Evolutionary conservation across 1,284 basidiomycete species (phyloP).

Genomic region (Papiliotrema fonsecae): DNA sequence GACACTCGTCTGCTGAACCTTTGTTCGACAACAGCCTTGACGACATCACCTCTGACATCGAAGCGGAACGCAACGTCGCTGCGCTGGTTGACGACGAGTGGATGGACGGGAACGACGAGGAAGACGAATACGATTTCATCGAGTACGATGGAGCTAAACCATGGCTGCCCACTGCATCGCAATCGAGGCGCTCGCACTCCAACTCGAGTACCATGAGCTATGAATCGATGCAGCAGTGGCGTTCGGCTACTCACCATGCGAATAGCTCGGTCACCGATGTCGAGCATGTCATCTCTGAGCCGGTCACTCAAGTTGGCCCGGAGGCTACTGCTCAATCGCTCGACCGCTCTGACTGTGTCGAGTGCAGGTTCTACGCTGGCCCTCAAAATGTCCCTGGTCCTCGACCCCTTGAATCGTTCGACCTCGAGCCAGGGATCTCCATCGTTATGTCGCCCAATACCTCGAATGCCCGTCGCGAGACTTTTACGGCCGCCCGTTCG

Average conservation of each 20-base stretch:
- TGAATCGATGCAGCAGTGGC: not conserved
- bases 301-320: not conserved
- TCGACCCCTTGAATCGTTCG: too few species aligned
- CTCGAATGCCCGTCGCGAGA: too few species aligned
- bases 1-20: too few species aligned
- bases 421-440: not conserved
- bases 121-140: slow-evolving; percentile 16
- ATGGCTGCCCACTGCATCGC: slow-evolving; percentile 21
- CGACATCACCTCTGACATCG: too few species aligned
- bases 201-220: slow-evolving; percentile 10
- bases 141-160: slow-evolving; percentile 33
- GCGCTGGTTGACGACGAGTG: slow-evolving; percentile 21
- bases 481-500: too few species aligned
- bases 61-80: slow-evolving; percentile 16
- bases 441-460: too few species aligned
- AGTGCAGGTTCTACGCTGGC: too few species aligned
- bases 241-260: not conserved
- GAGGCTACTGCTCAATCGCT: too few species aligned
- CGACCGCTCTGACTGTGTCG: too few species aligned
- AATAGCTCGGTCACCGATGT: not conserved
- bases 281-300: too few species aligned
- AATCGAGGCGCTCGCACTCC: slow-evolving; percentile 20
- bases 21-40: too few species aligned
- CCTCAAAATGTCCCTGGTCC: too few species aligned
- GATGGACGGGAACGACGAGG: slow-evolving; percentile 7